These are phyloP conservation scores for Podospora australis DNA, from an alignment of 495 filamentous ascomycete species.

Conservation along the genomic window DNA sequence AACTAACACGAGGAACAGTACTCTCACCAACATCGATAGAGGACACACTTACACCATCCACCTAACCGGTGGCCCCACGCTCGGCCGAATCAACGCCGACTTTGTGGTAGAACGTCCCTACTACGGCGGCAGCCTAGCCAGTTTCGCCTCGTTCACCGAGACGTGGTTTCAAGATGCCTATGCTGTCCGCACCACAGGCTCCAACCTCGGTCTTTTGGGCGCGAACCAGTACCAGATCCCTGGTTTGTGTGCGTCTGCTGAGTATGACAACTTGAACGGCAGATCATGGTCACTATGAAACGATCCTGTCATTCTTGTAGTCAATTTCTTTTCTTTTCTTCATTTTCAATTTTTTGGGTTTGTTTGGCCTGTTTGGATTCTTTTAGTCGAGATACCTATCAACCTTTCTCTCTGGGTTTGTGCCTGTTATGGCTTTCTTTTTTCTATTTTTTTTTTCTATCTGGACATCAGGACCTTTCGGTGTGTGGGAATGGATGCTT, in stretches of 20 bases:
- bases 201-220: conserved; percentile 17
- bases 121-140: conserved; percentile 16
- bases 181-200: conserved; percentile 2
- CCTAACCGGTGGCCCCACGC: conserved; percentile 9
- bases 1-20: too few species aligned
- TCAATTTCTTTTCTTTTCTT: neutral
- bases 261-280: conserved; percentile 13
- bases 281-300: conserved; percentile 12
- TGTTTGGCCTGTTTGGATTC: too few species aligned
- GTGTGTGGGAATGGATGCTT: too few species aligned
- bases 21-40: neutral
- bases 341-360: neutral
- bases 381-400: too few species aligned
- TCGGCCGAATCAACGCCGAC: conserved; percentile 23
- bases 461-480: too few species aligned
- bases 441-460: neutral
- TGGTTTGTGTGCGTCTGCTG: conserved; percentile 10
- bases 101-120: conserved; percentile 26
- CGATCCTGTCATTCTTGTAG: neutral
- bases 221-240: conserved; percentile 25
- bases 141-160: conserved; percentile 22
- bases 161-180: conserved; percentile 26
- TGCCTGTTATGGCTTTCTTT: neutral
- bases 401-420: neutral
- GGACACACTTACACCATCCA: neutral